Evolutionary conservation across 78 protist genomes (phyloP), one percentile per base, ranked within the genome.

Genomic region (Dictyostelium citrinum): DNA sequence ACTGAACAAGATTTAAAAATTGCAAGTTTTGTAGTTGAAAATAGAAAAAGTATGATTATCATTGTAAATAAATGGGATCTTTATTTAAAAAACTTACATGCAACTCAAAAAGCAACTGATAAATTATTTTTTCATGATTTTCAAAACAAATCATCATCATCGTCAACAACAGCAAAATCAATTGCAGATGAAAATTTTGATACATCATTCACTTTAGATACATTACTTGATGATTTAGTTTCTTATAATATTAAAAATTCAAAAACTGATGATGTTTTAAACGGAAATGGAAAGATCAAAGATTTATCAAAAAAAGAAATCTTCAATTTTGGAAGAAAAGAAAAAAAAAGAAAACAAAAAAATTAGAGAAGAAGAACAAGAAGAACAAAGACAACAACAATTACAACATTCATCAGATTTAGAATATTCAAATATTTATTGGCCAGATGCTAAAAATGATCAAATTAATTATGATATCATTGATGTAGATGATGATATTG

Each of bases 41-140:
- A 72, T 27, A 83, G 70, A 12, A 77, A 81, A 75, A 75, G 92
- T 55, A 64, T 81, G 45, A 77, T 96, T 35, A 45, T 93, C 29
- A 35, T 84, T 6, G 95, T 94, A 29, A 96, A 96, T 81, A 96
- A 96, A 83, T 96, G 97, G 97, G 97, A 96, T 64, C 90, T 93
- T 10, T 91, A 88, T 43, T 2, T 70, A 20, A 20, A 76, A 14
- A 88, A 88, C 29, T 39, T 46, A 22, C 45, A 68, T 20, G 51
- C 46, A 22, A 24, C 46, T n/a, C n/a, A 45, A 16, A 64, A 61
- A n/a, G 5, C 31, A 12, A 9, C 35, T 22, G 93, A 88, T 39
- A 22, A 88, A 67, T 29, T 37, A 37, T 12, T 33, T 35, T 88
- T 88, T 35, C 81, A 88, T 22, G 81, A 88, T 68, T n/a, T 64